phyloP scores from a whole-genome alignment of 495 filamentous ascomycete genomes.

The Daldinia vernicosa region DNA sequence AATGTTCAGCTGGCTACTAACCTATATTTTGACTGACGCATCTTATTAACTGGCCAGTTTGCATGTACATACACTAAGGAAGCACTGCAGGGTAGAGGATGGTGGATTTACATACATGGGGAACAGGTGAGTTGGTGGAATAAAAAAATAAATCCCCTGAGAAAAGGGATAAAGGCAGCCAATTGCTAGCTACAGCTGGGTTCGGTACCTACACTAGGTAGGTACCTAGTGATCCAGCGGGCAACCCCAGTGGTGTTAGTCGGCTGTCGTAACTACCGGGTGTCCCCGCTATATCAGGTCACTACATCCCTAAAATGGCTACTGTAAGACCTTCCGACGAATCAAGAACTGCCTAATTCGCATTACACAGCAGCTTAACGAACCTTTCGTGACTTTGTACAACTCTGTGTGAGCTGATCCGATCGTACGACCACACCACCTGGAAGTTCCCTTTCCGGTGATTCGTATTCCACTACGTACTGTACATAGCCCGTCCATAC shows the following conservation, averaged over 20 bases:
- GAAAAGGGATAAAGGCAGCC: slow-evolving; percentile 17
- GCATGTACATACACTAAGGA: too few species aligned
- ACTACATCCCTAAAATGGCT: slow-evolving; percentile 32
- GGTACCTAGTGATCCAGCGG: background rate
- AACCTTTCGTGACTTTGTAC: slow-evolving; percentile 32
- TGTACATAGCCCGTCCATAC: background rate
- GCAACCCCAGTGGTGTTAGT: slow-evolving; percentile 9
- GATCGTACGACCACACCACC: slow-evolving; percentile 41
- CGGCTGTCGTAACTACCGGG: slow-evolving; percentile 32
- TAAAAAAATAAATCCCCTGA: background rate
- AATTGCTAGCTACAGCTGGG: slow-evolving; percentile 2
- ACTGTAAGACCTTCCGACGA: slow-evolving; percentile 1
- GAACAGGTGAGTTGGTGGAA: slow-evolving; percentile 5
- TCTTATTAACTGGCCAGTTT: background rate
- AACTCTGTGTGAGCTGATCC: slow-evolving; percentile 35
- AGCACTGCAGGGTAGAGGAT: background rate
- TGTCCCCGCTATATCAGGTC: slow-evolving; percentile 39
- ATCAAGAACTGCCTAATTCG: slow-evolving; percentile 18
- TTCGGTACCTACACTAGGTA: too few species aligned
- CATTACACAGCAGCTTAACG: slow-evolving; percentile 36
- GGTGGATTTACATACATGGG: background rate
- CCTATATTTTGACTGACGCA: slow-evolving; percentile 1
- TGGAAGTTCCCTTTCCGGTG: slow-evolving; percentile 30
- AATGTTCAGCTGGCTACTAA: background rate
- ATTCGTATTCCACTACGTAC: slow-evolving; percentile 8